Conservation (phyloP, 208 protist genomes). For the Leishmania arabica region DNA sequence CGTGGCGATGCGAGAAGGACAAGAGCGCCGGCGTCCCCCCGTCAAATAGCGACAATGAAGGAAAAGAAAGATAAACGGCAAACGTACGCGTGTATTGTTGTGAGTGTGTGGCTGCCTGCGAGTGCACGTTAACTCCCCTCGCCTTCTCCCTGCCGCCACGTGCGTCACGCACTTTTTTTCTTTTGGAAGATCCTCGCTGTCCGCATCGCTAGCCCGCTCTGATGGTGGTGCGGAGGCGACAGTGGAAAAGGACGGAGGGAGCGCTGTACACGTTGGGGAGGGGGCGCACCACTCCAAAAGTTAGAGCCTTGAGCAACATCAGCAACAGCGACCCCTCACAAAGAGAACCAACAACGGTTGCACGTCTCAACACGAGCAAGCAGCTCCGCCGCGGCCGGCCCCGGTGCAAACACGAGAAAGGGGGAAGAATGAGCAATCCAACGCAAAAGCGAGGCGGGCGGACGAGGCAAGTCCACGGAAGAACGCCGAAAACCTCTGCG, state of each 20-base stretch:
- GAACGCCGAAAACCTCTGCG: neutral
- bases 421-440: neutral
- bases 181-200: neutral
- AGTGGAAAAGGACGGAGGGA: neutral
- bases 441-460: neutral
- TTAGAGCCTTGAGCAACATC: neutral
- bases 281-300: neutral
- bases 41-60: neutral
- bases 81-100: neutral
- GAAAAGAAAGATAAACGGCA: neutral
- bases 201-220: neutral
- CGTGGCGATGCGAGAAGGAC: neutral
- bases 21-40: neutral
- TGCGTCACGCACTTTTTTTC: neutral
- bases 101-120: neutral
- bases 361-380: neutral
- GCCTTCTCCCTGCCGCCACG: neutral
- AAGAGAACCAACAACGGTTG: neutral
- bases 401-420: neutral
- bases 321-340: neutral
- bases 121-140: neutral
- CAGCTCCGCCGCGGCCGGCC: neutral
- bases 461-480: neutral
- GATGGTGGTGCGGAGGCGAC: neutral
- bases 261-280: neutral